These are phyloP conservation scores for Phytophthora cajani DNA, from an alignment of 352 stramenopile genomes.

Conservation along the genomic window DNA sequence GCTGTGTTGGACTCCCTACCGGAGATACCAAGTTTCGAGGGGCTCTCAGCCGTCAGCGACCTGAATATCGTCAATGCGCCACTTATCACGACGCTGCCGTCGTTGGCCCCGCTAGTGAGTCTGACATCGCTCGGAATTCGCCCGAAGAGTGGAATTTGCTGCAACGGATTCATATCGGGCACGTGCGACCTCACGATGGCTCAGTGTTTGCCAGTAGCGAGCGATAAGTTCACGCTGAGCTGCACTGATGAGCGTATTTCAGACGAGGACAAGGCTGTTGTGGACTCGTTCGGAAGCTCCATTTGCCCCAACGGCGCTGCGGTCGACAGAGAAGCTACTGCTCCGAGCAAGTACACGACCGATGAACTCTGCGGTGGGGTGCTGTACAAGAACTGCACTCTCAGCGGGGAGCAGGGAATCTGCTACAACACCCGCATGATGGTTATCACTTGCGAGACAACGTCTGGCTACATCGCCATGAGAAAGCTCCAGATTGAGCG, in stretches of 20 bases:
- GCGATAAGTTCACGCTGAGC: slow-evolving; percentile 20
- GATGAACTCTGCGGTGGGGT: slow-evolving; percentile 36
- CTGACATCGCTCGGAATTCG: slow-evolving; percentile 23
- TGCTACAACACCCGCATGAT: slow-evolving; percentile 43
- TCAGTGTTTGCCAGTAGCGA: slow-evolving; percentile 21
- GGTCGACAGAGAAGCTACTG: slow-evolving; percentile 17
- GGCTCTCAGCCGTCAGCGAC: slow-evolving; percentile 10
- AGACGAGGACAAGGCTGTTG: background rate
- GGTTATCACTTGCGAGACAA: slow-evolving; percentile 32
- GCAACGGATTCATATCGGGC: slow-evolving; percentile 34
- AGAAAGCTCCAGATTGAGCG: slow-evolving; percentile 33
- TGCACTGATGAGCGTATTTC: slow-evolving; percentile 21
- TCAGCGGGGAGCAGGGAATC: slow-evolving; percentile 29
- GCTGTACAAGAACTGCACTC: slow-evolving; percentile 36
- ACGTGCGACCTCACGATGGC: slow-evolving; percentile 21
- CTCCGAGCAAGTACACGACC: slow-evolving; percentile 32
- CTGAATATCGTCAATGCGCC: slow-evolving; percentile 29
- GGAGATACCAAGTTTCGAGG: slow-evolving; percentile 27
- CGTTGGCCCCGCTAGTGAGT: slow-evolving; percentile 14
- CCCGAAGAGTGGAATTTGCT: slow-evolving; percentile 32
- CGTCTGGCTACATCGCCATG: slow-evolving; percentile 24
- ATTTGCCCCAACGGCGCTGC: slow-evolving; percentile 7
- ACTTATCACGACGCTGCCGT: slow-evolving; percentile 15
- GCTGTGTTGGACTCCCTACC: slow-evolving; percentile 10
- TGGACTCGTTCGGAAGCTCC: slow-evolving; percentile 6